A percentile compares a stretch with the other conserved stretches of the same genome.
These are phyloP conservation scores for Leccinum aurantiacum DNA, from an alignment of 768 basidiomycete species.

Conservation along the genomic window DNA sequence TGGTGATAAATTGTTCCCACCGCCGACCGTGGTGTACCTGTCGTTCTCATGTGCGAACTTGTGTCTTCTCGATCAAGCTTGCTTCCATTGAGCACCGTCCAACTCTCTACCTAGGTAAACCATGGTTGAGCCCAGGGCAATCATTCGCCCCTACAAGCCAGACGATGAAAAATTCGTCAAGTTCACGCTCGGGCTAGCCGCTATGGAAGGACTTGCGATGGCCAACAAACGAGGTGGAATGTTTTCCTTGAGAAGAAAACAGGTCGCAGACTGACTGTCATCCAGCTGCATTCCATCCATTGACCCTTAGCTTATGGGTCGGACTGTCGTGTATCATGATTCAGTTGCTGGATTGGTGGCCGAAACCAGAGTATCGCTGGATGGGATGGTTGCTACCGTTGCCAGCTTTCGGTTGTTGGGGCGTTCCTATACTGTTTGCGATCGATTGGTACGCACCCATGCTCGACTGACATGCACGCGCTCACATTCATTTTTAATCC, in stretches of 20 bases:
- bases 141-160: slow-evolving; percentile 52
- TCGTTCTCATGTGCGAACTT: slow-evolving; percentile 10
- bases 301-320: slow-evolving; percentile 63
- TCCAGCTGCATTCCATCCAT: slow-evolving; percentile 55
- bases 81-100: neutral
- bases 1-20: no score
- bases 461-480: neutral
- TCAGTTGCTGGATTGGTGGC: slow-evolving; percentile 68
- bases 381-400: slow-evolving; percentile 56
- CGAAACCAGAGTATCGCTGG: slow-evolving; percentile 42
- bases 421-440: slow-evolving; percentile 62
- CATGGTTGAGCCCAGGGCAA: slow-evolving; percentile 45
- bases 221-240: slow-evolving; percentile 61
- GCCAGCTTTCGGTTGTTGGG: slow-evolving; percentile 64
- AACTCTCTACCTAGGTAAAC: neutral
- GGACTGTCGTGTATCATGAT: slow-evolving; percentile 58
- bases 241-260: neutral
- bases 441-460: slow-evolving; percentile 61
- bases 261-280: neutral
- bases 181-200: slow-evolving; percentile 63
- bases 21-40: neutral
- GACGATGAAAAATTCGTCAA: slow-evolving; percentile 60
- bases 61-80: neutral
- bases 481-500: neutral
- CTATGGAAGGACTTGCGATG: slow-evolving; percentile 63